phyloP scores from a whole-genome alignment of 2,329 filamentous ascomycete genomes.

The Sordariomycetes sp. region DNA sequence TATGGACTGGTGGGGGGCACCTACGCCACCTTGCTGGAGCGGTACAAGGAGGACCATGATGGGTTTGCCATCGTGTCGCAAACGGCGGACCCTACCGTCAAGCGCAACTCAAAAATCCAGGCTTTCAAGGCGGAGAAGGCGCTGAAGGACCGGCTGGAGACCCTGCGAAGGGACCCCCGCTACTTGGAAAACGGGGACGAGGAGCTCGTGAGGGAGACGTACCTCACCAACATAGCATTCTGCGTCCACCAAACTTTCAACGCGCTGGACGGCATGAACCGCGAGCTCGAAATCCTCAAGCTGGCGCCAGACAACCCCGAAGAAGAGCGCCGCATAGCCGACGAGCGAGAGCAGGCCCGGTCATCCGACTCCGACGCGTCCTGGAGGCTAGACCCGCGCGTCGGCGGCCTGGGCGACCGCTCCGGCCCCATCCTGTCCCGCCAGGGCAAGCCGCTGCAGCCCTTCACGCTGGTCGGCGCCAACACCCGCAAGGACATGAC shows the following conservation, averaged over 20 bases:
- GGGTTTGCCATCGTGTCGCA: constrained; percentile 64
- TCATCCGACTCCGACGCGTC: constrained; percentile 38
- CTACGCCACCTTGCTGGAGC: constrained; percentile 61
- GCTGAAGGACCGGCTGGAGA: constrained; percentile 71
- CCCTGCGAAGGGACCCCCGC: constrained; percentile 31
- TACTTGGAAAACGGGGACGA: constrained; percentile 67
- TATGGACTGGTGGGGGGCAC: constrained; percentile 62
- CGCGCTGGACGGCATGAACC: constrained; percentile 75
- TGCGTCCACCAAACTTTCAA: constrained; percentile 75
- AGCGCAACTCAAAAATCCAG: constrained; percentile 76
- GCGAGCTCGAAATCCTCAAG: constrained; percentile 75
- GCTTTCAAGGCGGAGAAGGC: constrained; percentile 80
- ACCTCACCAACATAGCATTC: constrained; percentile 67
- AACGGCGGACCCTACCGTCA: constrained; percentile 47
- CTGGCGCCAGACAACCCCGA: constrained; percentile 49
- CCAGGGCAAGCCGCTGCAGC: constrained; percentile 77
- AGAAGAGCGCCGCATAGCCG: constrained; percentile 8
- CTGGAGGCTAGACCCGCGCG: constrained; percentile 62
- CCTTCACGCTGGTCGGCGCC: constrained; percentile 72
- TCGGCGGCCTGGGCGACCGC: constrained; percentile 39
- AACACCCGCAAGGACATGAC: constrained; percentile 61
- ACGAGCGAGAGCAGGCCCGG: neutral
- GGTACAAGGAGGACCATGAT: constrained; percentile 63
- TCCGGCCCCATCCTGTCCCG: constrained; percentile 67
- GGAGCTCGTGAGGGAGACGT: constrained; percentile 67